These are phyloP conservation scores for Plasmopara halstedii DNA, from an alignment of 352 stramenopile genomes.

Conservation along the genomic window DNA sequence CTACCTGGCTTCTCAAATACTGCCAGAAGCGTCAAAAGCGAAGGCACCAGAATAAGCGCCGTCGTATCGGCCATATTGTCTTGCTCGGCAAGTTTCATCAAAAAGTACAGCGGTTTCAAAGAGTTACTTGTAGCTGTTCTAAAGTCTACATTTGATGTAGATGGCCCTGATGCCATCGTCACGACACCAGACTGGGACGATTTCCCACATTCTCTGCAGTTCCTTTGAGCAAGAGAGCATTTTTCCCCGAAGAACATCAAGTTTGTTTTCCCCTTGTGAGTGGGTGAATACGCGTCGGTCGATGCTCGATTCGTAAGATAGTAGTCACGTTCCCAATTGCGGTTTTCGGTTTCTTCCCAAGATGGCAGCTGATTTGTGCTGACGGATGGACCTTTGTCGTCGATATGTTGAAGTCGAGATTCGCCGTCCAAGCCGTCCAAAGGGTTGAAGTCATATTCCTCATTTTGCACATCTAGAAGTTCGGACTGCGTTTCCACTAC, in stretches of 20 bases:
- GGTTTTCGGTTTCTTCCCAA: slow-evolving; percentile 23
- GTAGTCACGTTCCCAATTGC: slow-evolving; percentile 25
- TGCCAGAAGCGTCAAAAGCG: slow-evolving; percentile 62
- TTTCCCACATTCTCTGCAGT: slow-evolving; percentile 18
- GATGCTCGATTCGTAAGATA: slow-evolving; percentile 6
- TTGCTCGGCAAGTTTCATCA: slow-evolving; percentile 84
- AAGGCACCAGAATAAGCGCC: slow-evolving; percentile 76
- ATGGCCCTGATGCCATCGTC: slow-evolving; percentile 1
- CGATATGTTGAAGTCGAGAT: slow-evolving; percentile 12
- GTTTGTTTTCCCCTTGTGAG: slow-evolving; percentile 10
- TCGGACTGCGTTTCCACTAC: slow-evolving; percentile 16
- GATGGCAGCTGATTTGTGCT: slow-evolving; percentile 7
- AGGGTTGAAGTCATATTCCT: slow-evolving; percentile 9
- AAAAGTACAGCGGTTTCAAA: slow-evolving; percentile 69
- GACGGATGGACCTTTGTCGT: slow-evolving; percentile 10
- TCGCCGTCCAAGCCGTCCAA: slow-evolving; percentile 18
- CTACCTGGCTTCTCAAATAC: slow-evolving; percentile 69
- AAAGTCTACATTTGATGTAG: not conserved
- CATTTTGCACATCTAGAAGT: slow-evolving; percentile 14
- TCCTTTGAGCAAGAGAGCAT: slow-evolving; percentile 22
- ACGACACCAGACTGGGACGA: slow-evolving; percentile 5
- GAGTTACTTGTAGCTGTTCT: slow-evolving; percentile 25
- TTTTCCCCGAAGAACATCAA: slow-evolving; percentile 14
- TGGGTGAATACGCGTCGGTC: slow-evolving; percentile 9
- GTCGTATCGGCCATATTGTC: slow-evolving; percentile 87